Evolutionary conservation across 768 basidiomycete genomes (phyloP), one percentile per base, ranked within the genome.

Genomic region (Lanmaoa rubissima): DNA sequence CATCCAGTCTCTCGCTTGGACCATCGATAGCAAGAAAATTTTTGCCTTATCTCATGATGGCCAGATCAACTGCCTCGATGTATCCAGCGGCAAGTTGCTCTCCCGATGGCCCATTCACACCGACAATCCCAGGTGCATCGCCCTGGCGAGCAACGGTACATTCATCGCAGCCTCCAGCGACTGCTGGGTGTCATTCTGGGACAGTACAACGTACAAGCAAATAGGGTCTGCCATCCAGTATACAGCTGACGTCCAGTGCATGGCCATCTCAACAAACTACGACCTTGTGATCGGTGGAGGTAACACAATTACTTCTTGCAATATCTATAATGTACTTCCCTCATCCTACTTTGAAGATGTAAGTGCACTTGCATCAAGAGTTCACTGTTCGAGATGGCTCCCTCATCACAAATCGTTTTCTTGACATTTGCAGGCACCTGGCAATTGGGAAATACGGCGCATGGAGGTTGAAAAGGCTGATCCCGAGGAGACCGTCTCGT

Each of bases 1-100:
- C 40, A n/a, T 19, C 19, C 36, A 47, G 12, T 41, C 57, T 3
- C 17, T 59, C 17, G 28, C 40, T 14, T 59, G 58, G 58, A 16
- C 52, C 8, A 38, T 10, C 19, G 11, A 48, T 13, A 19, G 52
- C n/a, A 31, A 48, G 45, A n/a, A 19, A 0, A 26, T 48, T 10
- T 39, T 48, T 5, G 45, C 13, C 2, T 32, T 48, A 1, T 48
- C 45, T 11, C 10, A 10, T 9, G 21, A 28, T 1, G 48, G 38
- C 0, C 14, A 9, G 3, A 19, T 51, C 17, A 14, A 35, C 12
- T 4, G 17, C 11, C 38, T 54, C 39, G 38, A 50, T 5, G n/a
- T 54, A 8, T 49, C 39, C 16, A 42, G 21, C 17, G 16, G 46
- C 9, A 41, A 4, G 8, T 34, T 2, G 17, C 32, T 34, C 14